Evolutionary conservation across 768 basidiomycete species (phyloP).

Genomic region (Chalciporus sphaerocephalus): DNA sequence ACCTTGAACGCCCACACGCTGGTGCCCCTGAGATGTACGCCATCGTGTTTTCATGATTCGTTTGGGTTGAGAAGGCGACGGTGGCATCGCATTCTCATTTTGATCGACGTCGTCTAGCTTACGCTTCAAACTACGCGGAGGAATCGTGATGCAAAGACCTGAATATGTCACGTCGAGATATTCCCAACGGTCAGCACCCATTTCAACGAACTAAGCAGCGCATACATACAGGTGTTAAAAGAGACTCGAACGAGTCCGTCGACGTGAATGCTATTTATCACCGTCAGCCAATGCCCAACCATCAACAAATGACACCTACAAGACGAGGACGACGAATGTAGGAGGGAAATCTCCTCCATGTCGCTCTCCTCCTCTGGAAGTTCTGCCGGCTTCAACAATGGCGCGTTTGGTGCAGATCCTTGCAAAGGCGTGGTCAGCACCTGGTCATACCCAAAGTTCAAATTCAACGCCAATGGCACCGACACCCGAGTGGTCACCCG

Average conservation of each 20-base stretch:
- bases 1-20: neutral
- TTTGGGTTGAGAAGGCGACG: slow-evolving; percentile 15
- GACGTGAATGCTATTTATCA: slow-evolving; percentile 8
- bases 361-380: slow-evolving; percentile 24
- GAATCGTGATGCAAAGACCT: slow-evolving; percentile 26
- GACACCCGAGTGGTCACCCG: slow-evolving; percentile 4
- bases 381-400: slow-evolving; percentile 20
- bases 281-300: neutral
- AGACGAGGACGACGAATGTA: slow-evolving; percentile 1
- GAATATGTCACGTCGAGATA: slow-evolving; percentile 10
- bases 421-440: neutral
- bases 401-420: slow-evolving; percentile 19
- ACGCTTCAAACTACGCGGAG: slow-evolving; percentile 17
- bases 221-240: slow-evolving; percentile 17
- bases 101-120: slow-evolving; percentile 20
- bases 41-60: slow-evolving; percentile 15
- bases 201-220: neutral
- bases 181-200: neutral
- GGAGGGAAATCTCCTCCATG: slow-evolving; percentile 16
- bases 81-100: neutral
- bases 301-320: slow-evolving; percentile 16
- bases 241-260: slow-evolving; percentile 2
- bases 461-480: neutral
- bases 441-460: slow-evolving; percentile 1
- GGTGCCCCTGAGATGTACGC: slow-evolving; percentile 6